Conservation (phyloP, 768 basidiomycete species). For the Rhodotorula graminis region DNA sequence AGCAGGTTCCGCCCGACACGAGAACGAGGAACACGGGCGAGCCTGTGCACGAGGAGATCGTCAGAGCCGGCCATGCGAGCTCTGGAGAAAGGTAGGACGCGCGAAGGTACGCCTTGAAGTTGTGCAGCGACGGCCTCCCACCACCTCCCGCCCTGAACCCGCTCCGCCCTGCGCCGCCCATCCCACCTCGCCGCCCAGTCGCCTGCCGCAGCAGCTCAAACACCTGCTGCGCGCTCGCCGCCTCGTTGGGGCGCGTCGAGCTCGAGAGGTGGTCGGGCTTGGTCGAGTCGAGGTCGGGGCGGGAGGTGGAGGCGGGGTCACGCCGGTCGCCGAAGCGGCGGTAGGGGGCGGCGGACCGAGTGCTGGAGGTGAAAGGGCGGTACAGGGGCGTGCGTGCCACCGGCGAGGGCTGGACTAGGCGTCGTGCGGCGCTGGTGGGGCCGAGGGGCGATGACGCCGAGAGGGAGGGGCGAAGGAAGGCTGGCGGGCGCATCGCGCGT, state of each 20-base stretch:
- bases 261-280: no score
- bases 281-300: no score
- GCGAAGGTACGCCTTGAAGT: conserved; percentile 4
- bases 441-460: background rate
- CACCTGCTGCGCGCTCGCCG: background rate
- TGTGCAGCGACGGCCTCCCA: background rate
- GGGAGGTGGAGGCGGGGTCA: background rate
- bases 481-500: no score
- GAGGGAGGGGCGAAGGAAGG: background rate
- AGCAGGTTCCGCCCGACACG: conserved; percentile 29
- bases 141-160: background rate
- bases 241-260: background rate
- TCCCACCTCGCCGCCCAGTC: background rate
- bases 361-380: background rate
- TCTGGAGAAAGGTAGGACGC: background rate
- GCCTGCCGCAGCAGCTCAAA: background rate
- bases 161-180: background rate
- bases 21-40: conserved; percentile 29
- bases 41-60: background rate
- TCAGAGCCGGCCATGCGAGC: rapidly evolving
- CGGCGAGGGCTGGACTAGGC: background rate
- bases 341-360: background rate
- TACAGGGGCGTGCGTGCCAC: background rate
- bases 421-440: no score
- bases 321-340: conserved; percentile 31